Percentiles rank a stretch among this genome's conserved stretches.
These are phyloP conservation scores for Nannizziopsis arthrosporioides DNA, from an alignment of 2,329 filamentous ascomycete species.

Conservation along the genomic window DNA sequence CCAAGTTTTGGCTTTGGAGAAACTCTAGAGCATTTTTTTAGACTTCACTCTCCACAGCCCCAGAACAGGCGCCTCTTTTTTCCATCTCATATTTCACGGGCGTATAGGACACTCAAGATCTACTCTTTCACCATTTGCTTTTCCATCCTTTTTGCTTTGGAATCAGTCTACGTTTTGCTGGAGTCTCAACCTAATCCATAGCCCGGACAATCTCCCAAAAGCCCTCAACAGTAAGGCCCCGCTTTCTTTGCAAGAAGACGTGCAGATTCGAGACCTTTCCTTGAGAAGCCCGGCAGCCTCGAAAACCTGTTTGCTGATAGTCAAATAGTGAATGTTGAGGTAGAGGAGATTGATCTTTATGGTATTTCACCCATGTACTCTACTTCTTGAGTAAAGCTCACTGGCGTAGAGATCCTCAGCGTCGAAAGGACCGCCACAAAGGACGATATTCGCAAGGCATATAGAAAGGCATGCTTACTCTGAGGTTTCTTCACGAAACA, in stretches of 20 bases:
- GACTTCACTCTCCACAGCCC: no score
- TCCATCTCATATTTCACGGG: no score
- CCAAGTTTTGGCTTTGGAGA: no score
- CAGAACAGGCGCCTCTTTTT: no score
- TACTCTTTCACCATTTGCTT: no score
- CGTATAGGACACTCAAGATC: no score
- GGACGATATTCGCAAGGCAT: constrained; percentile 86
- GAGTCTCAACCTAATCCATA: neutral
- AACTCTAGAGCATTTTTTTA: no score
- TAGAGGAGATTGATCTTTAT: constrained; percentile 49
- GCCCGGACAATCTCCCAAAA: neutral
- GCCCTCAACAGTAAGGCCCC: constrained; percentile 6
- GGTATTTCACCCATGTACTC: constrained; percentile 32
- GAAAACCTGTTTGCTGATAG: neutral
- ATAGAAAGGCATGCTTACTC: constrained; percentile 61
- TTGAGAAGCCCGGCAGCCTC: neutral
- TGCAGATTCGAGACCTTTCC: neutral
- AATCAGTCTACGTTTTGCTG: no score
- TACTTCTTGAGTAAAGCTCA: neutral
- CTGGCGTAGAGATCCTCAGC: constrained; percentile 58
- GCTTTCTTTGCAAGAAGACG: neutral
- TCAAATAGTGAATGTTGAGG: constrained; percentile 23
- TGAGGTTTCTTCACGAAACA: neutral
- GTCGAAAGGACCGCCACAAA: constrained; percentile 60
- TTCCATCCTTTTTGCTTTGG: no score